Percentiles rank a stretch among this genome's conserved stretches.
Evolutionary conservation across 371 early-diverging fungal genomes (phyloP).

Genomic region (Blastocladiella emersonii): DNA sequence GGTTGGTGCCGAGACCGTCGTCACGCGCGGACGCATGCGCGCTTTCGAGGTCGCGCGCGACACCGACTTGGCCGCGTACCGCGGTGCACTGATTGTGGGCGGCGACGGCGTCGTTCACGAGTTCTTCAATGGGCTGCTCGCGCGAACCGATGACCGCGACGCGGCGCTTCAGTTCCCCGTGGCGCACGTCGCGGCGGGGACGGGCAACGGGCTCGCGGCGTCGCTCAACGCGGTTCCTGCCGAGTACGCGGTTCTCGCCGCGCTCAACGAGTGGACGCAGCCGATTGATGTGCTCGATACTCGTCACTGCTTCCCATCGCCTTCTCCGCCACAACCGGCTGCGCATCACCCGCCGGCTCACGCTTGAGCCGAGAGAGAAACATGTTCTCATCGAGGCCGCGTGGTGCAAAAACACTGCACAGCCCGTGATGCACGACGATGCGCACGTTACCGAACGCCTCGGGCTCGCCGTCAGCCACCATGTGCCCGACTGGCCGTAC

Average conservation of each 20-base stretch:
- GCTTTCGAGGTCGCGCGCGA: not conserved
- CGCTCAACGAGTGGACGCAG: not conserved
- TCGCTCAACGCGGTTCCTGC: not conserved
- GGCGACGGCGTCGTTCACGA: constrained; percentile 18
- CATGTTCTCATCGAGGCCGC: not conserved
- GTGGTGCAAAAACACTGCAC: not conserved
- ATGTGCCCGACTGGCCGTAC: not conserved
- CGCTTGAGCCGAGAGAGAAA: no score
- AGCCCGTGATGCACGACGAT: not conserved
- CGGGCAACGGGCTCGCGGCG: constrained; percentile 15
- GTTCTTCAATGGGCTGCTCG: constrained; percentile 11
- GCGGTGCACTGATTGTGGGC: not conserved
- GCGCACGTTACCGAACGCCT: not conserved
- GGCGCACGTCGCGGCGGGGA: constrained; percentile 10
- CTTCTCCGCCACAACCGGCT: no score
- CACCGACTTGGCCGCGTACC: not conserved
- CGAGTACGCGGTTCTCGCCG: not conserved
- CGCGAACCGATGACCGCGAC: not conserved
- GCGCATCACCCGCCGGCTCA: no score
- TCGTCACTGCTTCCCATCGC: no score
- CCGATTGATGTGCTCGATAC: constrained; percentile 3
- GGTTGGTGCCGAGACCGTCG: no score
- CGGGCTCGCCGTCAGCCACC: not conserved
- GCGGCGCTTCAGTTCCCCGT: not conserved
- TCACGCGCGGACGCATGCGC: not conserved